phyloP scores from a whole-genome alignment of 192 early-diverging fungal species.

The Phlyctochytrium planicorne region DNA sequence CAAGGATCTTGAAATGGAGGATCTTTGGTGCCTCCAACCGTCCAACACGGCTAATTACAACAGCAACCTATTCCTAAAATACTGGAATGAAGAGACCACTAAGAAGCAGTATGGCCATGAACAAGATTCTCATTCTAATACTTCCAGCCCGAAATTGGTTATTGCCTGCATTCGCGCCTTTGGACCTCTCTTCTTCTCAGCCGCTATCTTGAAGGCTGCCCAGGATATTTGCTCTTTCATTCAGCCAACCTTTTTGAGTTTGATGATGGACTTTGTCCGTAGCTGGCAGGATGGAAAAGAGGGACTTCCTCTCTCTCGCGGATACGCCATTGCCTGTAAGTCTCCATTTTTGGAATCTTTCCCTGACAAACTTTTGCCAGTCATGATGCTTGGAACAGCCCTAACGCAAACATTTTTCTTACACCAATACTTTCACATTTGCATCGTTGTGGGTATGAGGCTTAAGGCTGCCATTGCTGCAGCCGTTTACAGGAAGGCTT shows the following conservation, averaged over 20 bases:
- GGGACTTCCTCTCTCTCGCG: slow-evolving; percentile 67
- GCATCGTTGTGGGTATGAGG: slow-evolving; percentile 74
- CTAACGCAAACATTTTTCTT: slow-evolving; percentile 74
- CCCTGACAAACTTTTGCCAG: slow-evolving; percentile 15
- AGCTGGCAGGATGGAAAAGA: slow-evolving; percentile 25
- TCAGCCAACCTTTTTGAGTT: slow-evolving; percentile 75
- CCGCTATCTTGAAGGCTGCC: slow-evolving; percentile 72
- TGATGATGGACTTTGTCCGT: slow-evolving; percentile 59
- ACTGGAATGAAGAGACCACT: slow-evolving; percentile 71
- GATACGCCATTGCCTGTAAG: slow-evolving; percentile 73
- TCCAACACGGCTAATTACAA: slow-evolving; percentile 60
- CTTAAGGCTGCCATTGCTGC: slow-evolving; percentile 68
- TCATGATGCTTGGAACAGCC: slow-evolving; percentile 73
- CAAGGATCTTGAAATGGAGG: slow-evolving; percentile 71
- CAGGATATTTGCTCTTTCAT: slow-evolving; percentile 77
- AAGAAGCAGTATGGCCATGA: slow-evolving; percentile 40
- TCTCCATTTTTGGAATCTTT: slow-evolving; percentile 3
- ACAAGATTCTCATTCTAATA: slow-evolving; percentile 9
- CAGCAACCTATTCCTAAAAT: slow-evolving; percentile 59
- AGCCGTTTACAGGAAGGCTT: slow-evolving; percentile 82
- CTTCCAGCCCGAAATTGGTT: slow-evolving; percentile 67
- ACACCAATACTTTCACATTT: slow-evolving; percentile 88
- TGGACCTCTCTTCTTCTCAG: slow-evolving; percentile 66
- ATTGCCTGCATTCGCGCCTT: slow-evolving; percentile 60
- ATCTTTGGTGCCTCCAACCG: slow-evolving; percentile 68